phyloP scores from a whole-genome alignment of 805 yeast species.

The Teunomyces funiuensis region DNA sequence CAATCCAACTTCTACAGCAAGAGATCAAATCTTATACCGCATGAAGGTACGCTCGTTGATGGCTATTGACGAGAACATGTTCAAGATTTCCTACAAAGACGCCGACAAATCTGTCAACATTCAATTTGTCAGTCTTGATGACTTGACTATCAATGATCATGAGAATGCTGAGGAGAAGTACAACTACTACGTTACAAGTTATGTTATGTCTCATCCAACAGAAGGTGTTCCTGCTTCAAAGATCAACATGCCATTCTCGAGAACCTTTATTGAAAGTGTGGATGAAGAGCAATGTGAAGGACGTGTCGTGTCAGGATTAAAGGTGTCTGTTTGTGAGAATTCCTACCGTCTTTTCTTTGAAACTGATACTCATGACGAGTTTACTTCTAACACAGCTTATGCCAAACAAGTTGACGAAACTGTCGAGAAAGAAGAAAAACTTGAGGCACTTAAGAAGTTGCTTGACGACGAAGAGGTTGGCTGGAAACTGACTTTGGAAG shows the following conservation, averaged over 20 bases:
- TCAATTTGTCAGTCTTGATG: slow-evolving; percentile 85
- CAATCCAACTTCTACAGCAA: slow-evolving; percentile 64
- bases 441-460: slow-evolving; percentile 33
- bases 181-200: slow-evolving; percentile 92
- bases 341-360: slow-evolving; percentile 82
- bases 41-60: slow-evolving; percentile 81
- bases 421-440: slow-evolving; percentile 28
- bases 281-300: slow-evolving; percentile 63
- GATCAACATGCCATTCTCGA: slow-evolving; percentile 77
- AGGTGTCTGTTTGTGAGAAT: slow-evolving; percentile 75
- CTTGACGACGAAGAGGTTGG: slow-evolving; percentile 54
- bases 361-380: slow-evolving; percentile 74
- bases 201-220: slow-evolving; percentile 93
- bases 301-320: slow-evolving; percentile 63
- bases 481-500: slow-evolving; percentile 49
- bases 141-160: slow-evolving; percentile 69
- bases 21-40: slow-evolving; percentile 86
- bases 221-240: slow-evolving; percentile 86
- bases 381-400: slow-evolving; percentile 59
- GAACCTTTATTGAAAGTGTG: slow-evolving; percentile 52
- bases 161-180: slow-evolving; percentile 80
- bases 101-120: slow-evolving; percentile 54
- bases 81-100: slow-evolving; percentile 74
- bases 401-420: slow-evolving; percentile 32
- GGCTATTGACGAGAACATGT: slow-evolving; percentile 85